phyloP scores from a whole-genome alignment of 371 early-diverging fungal species.

The Mucor lusitanicus region DNA sequence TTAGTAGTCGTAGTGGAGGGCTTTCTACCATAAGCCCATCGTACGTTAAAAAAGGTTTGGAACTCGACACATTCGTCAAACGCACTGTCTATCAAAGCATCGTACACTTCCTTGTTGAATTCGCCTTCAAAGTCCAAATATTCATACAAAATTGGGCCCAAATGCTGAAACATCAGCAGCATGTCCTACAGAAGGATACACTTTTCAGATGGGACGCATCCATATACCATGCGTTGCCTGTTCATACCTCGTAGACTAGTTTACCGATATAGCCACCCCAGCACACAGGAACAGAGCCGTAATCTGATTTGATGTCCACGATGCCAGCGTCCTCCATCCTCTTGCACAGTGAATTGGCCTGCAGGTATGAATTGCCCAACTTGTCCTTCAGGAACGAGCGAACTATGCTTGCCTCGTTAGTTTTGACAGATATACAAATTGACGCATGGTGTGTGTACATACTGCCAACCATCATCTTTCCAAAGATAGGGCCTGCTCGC shows the following conservation, averaged over 20 bases:
- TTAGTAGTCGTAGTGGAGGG: not conserved
- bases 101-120: constrained; percentile 22
- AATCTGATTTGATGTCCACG: constrained; percentile 32
- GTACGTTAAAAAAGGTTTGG: constrained; percentile 39
- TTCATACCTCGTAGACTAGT: constrained; percentile 40
- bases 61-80: constrained; percentile 49
- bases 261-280: constrained; percentile 52
- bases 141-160: constrained; percentile 23
- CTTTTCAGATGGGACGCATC: not conserved
- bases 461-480: constrained; percentile 8
- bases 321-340: constrained; percentile 25
- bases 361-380: constrained; percentile 11
- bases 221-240: not conserved
- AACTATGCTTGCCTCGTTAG: not conserved
- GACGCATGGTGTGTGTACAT: not conserved
- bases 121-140: constrained; percentile 20
- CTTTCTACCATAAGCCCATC: constrained; percentile 39
- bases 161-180: constrained; percentile 13
- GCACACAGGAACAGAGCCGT: constrained; percentile 40
- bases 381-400: not conserved
- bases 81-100: constrained; percentile 33
- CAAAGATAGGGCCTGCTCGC: constrained; percentile 19
- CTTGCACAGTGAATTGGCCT: constrained; percentile 21
- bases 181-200: constrained; percentile 18
- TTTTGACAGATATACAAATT: not conserved